A percentile compares a stretch with the other conserved stretches of the same genome.
Evolutionary conservation across 2,329 filamentous ascomycete genomes (phyloP).

Genomic region (Colletotrichum musicola): DNA sequence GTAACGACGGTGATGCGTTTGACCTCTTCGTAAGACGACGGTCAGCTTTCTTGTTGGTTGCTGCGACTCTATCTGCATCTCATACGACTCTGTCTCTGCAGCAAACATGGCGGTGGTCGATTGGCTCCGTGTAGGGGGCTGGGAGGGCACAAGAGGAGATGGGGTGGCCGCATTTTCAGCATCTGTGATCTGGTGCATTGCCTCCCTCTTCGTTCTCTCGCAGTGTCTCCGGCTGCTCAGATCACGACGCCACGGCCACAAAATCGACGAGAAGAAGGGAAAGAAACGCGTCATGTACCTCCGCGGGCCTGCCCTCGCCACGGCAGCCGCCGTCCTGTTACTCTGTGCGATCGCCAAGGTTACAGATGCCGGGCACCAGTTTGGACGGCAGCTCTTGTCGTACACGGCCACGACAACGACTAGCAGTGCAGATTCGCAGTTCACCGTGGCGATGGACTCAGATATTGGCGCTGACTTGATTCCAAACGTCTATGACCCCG

Average conservation of each 20-base stretch:
- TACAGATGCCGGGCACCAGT: conserved; percentile 1
- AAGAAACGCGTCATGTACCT: conserved; percentile 1
- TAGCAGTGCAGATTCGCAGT: neutral
- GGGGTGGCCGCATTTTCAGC: neutral
- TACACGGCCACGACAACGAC: conserved; percentile 9
- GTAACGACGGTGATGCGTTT: conserved; percentile 2
- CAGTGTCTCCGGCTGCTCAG: conserved; percentile 27
- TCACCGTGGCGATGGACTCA: conserved; percentile 24
- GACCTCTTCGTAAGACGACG: conserved; percentile 5
- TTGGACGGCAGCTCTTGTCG: conserved; percentile 4
- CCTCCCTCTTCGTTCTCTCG: conserved; percentile 21
- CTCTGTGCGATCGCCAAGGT: conserved; percentile 27
- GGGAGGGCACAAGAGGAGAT: conserved; percentile 19
- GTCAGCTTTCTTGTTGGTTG: neutral
- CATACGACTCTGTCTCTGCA: neutral
- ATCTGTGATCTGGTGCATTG: conserved; percentile 26
- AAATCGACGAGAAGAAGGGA: conserved; percentile 1
- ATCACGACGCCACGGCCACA: neutral
- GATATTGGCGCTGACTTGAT: conserved; percentile 28
- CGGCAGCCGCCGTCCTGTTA: conserved; percentile 19
- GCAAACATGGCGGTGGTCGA: conserved; percentile 7
- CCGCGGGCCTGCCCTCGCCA: conserved; percentile 17
- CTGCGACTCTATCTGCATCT: neutral
- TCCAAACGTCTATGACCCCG: conserved; percentile 31
- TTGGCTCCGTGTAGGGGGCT: conserved; percentile 3